These are phyloP conservation scores for Cornus suecica DNA, from an alignment of 148 eudicot genomes.

Conservation along the genomic window DNA sequence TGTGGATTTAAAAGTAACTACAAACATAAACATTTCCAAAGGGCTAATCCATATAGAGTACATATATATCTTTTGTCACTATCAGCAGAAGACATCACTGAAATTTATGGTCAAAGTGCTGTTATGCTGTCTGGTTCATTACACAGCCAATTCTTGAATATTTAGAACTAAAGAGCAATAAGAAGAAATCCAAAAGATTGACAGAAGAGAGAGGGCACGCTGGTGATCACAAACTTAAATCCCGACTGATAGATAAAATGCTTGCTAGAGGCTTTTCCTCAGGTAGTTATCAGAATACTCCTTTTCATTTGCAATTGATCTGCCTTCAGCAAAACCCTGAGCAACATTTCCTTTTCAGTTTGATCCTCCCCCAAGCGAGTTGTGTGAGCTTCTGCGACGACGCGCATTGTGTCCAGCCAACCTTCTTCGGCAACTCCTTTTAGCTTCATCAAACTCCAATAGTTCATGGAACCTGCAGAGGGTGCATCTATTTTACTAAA, in stretches of 20 bases:
- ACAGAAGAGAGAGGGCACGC: slow-evolving; percentile 80
- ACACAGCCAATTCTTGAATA: not conserved
- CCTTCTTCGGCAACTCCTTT: slow-evolving; percentile 69
- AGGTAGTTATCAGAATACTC: not conserved
- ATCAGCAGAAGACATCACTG: not conserved
- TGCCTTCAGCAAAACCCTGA: not conserved
- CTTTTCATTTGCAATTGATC: not conserved
- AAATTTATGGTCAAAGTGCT: not conserved
- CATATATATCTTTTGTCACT: not conserved
- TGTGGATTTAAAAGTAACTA: not conserved
- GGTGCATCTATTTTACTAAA: not conserved
- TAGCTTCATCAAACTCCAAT: slow-evolving; percentile 59
- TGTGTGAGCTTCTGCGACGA: slow-evolving; percentile 52
- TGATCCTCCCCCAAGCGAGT: slow-evolving; percentile 31
- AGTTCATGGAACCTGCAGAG: slow-evolving; percentile 56
- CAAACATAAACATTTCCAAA: not conserved
- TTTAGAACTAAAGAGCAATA: not conserved
- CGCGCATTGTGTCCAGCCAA: slow-evolving; percentile 71
- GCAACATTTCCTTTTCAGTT: not conserved
- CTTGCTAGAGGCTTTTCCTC: slow-evolving; percentile 1
- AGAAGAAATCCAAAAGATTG: slow-evolving; percentile 23
- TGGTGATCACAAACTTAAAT: not conserved
- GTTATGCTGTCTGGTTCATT: not conserved
- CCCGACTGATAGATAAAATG: not conserved
- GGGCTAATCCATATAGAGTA: not conserved